phyloP scores from a whole-genome alignment of 164 flowering plant genomes.

The Hamamelis virginiana region DNA sequence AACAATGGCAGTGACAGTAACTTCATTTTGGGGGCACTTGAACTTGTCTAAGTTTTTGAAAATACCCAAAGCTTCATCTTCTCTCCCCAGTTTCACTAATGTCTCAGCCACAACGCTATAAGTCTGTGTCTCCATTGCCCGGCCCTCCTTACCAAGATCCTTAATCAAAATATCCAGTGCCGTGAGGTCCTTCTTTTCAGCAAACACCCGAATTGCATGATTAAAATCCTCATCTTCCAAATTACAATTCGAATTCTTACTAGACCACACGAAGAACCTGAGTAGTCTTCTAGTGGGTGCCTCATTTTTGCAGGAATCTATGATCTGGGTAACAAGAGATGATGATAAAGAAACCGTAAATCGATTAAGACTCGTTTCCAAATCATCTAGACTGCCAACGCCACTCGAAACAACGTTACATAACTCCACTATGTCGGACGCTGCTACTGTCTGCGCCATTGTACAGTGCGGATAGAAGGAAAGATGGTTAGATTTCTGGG shows the following conservation, averaged over 20 bases:
- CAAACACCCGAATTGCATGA: slow-evolving; percentile 45
- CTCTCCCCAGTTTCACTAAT: slow-evolving; percentile 58
- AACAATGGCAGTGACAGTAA: slow-evolving; percentile 50
- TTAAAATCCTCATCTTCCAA: slow-evolving; percentile 54
- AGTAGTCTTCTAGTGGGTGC: slow-evolving; percentile 65
- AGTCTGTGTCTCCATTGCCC: slow-evolving; percentile 52
- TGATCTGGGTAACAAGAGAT: slow-evolving; percentile 41
- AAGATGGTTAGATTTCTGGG: slow-evolving; percentile 4
- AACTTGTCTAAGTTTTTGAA: slow-evolving; percentile 71
- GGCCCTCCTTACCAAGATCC: slow-evolving; percentile 47
- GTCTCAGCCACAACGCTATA: slow-evolving; percentile 57
- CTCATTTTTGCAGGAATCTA: slow-evolving; percentile 49
- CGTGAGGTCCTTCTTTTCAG: slow-evolving; percentile 51
- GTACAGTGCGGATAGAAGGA: slow-evolving; percentile 13
- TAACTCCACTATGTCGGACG: slow-evolving; percentile 32
- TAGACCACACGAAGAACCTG: slow-evolving; percentile 75
- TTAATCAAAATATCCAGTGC: slow-evolving; percentile 59
- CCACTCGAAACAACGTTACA: slow-evolving; percentile 41
- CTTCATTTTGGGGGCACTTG: slow-evolving; percentile 49
- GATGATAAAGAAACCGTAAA: slow-evolving; percentile 33
- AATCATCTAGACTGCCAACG: slow-evolving; percentile 62
- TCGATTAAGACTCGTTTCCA: slow-evolving; percentile 53
- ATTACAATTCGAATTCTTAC: slow-evolving; percentile 24
- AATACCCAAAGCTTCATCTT: slow-evolving; percentile 69
- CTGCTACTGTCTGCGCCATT: not conserved